phyloP scores from a whole-genome alignment of 1,284 basidiomycete genomes.

The Apiotrichum gamsii region DNA sequence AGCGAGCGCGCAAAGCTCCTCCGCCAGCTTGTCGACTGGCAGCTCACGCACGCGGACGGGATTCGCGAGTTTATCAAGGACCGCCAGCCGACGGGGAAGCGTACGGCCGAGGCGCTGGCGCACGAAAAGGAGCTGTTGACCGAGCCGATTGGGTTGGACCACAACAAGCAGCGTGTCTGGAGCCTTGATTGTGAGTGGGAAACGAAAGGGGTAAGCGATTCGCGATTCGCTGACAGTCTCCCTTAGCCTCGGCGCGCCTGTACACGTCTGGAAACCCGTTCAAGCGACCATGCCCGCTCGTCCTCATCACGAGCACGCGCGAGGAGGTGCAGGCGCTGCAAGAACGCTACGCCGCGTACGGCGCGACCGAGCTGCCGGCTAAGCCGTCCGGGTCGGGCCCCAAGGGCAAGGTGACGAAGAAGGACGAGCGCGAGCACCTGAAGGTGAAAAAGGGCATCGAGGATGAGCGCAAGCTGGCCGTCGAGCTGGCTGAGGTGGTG shows the following conservation, averaged over 20 bases:
- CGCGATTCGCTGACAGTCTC: too few relatives aligned
- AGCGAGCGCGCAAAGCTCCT: constrained; percentile 34
- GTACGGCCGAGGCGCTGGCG: constrained; percentile 4
- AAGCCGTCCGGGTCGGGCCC: constrained; percentile 14
- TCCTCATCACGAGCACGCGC: constrained; percentile 24
- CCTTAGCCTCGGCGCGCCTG: constrained; percentile 35
- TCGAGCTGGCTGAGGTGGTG: constrained; percentile 21
- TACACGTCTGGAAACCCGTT: constrained; percentile 46
- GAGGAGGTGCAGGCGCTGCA: constrained; percentile 27
- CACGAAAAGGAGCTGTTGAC: constrained; percentile 19
- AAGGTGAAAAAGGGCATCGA: constrained; percentile 31
- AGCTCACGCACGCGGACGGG: constrained; percentile 34
- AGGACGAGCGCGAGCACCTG: constrained; percentile 13
- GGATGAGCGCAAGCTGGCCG: constrained; percentile 30
- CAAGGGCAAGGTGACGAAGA: constrained; percentile 20
- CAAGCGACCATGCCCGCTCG: constrained; percentile 44
- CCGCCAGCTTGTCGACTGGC: constrained; percentile 47
- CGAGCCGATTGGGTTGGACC: constrained; percentile 36
- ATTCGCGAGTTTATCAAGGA: constrained; percentile 36
- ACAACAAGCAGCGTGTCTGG: constrained; percentile 43
- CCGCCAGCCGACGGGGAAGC: constrained; percentile 19
- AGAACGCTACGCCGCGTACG: constrained; percentile 19
- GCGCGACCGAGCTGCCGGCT: constrained; percentile 1
- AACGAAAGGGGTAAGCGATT: too few relatives aligned
- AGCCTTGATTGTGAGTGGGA: constrained; percentile 43